Evolutionary conservation across 768 basidiomycete species (phyloP), one percentile per base, ranked within the genome.

Genomic region (Boletus edulis): DNA sequence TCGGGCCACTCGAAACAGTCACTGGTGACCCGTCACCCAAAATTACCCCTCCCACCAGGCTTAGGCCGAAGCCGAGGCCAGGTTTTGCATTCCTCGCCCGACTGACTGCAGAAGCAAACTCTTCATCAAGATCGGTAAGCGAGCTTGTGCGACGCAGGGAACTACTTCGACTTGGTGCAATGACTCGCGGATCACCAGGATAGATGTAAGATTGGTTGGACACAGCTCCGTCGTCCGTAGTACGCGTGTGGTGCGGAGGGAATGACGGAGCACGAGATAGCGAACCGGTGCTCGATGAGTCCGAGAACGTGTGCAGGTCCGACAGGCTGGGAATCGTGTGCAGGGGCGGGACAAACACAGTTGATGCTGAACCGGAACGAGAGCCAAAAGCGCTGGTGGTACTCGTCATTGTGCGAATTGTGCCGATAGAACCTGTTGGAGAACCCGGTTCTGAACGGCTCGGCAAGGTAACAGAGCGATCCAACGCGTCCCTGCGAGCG

Each of bases 261-360:
- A 84, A 73, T 1, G 84, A 85, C 0, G 73, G 75, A 2, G 67
- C 62, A 32, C 73, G 73, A 13, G 79, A 75, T 12, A 78, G 69
- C 15, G 74, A 70, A 11, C 64, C 67, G 0, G 70, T 65, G 59
- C 75, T 78, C 3, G 75, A 78, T 6, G 59, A 61, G 31, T 75
- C 77, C 0, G 80, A 79, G n/a, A 73, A 59, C 0, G 78, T 76
- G 13, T 74, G 63, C 54, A 86, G 70, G 55, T 91, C 89, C 0
- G 85, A 84, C 13, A 92, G 78, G 18, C 89, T 88, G 0, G 85
- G 85, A 29, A 91, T 76, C 3, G 80, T 77, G 51, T 82, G 78
- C n/a, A 91, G 67, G 1, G 90, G 89, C 0, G 90, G 90, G 1
- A 92, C 82, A 62, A 88, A 92, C 34, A 86, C 81, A 1, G 89